Evolutionary conservation across 495 filamentous ascomycete genomes (phyloP), one percentile per base, ranked within the genome.

Genomic region (Lasiosphaeriaceae sp.): DNA sequence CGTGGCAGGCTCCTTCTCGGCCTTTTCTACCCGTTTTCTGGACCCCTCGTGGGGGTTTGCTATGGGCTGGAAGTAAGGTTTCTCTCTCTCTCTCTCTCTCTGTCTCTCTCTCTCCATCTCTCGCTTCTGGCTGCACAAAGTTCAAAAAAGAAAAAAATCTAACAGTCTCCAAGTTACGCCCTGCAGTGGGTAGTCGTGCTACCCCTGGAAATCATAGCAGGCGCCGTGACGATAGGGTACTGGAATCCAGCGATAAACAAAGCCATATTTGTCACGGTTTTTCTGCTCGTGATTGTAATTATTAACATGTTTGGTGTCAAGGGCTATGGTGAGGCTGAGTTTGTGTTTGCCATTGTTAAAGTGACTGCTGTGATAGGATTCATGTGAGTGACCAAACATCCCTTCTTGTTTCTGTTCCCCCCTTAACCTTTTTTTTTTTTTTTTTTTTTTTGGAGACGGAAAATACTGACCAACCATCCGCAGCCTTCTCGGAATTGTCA

Each of bases 11-110:
- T 96, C 90, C 8, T 97, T 97, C 69, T 87, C 92, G 22, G 87
- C 90, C 21, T 97, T 89, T 71, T 96, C 92, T 35, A 96, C 90
- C 43, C 82, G 93, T 26, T 97, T 97, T 71, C 63, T 97, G 22
- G 92, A 97, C 63, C 93, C 93, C 8, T 89, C 89, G 11, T 97
- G 93, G 94, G 94, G 94, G 3, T 97, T 97, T 68, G 93, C 94
- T 39, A 96, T 96, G 90, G 94, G 94, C 24, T 97, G 92, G 93
- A 96, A 96, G 79, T 86, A 17, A 2, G 20, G 35, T 44, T 14
- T 24, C 11, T 47, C 20, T 47, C 35, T 49, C 24, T 17, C 23
- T 52, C 14, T 14, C 26, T 51, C 1, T 24, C 19, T 34, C 47
- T 16, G 4, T 23, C 12, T 29, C 16, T 34, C 22, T 47, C 12